Conservation (phyloP, 1,284 basidiomycete genomes). For the Anthracocystis walkeri region DNA sequence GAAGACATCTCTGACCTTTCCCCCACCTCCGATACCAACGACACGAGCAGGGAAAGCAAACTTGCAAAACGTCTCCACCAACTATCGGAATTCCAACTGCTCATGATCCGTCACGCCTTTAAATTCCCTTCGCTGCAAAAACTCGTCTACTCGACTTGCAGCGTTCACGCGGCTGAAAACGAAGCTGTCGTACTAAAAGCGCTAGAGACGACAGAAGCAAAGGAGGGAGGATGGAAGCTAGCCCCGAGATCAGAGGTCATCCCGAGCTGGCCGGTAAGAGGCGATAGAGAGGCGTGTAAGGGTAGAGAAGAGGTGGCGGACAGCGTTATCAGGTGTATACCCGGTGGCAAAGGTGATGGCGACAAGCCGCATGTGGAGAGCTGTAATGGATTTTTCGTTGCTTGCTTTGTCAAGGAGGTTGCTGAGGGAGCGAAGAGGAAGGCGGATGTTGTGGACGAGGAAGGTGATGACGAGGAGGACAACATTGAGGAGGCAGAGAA, state of each 20-base stretch:
- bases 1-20: conserved; percentile 10
- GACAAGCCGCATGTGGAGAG: conserved; percentile 33
- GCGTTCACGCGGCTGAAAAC: conserved; percentile 89
- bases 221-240: conserved; percentile 46
- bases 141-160: conserved; percentile 97
- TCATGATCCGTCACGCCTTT: conserved; percentile 95
- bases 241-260: conserved; percentile 49
- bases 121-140: conserved; percentile 78
- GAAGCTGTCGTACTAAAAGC: conserved; percentile 79
- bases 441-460: conserved; percentile 8
- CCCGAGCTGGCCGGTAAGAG: conserved; percentile 59
- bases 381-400: conserved; percentile 65
- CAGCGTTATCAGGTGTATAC: conserved; percentile 51
- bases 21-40: not conserved
- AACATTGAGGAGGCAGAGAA: conserved; percentile 11
- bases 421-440: conserved; percentile 7
- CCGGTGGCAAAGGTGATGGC: conserved; percentile 35
- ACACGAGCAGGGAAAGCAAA: conserved; percentile 8
- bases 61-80: conserved; percentile 25
- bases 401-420: conserved; percentile 47
- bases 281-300: conserved; percentile 36
- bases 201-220: conserved; percentile 48
- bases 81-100: conserved; percentile 75
- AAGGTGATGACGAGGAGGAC: not conserved
- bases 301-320: conserved; percentile 30